Evolutionary conservation across 495 filamentous ascomycete species (phyloP).

Genomic region (Tetracladium marchalianum): DNA sequence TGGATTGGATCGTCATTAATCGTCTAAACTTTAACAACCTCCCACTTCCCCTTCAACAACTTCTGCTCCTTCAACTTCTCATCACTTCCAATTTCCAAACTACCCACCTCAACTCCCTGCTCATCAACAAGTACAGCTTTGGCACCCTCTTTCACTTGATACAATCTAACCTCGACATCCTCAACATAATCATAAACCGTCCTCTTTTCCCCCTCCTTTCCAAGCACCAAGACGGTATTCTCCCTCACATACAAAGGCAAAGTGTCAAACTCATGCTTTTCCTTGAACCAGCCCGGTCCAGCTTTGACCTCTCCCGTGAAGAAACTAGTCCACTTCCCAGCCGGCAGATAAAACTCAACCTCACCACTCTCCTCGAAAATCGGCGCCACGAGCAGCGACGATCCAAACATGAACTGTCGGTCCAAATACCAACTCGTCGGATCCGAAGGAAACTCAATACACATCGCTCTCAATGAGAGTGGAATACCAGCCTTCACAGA

Average conservation of each 20-base stretch:
- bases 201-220: slow-evolving; percentile 31
- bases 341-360: slow-evolving; percentile 54
- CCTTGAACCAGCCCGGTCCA: slow-evolving; percentile 38
- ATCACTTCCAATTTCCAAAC: slow-evolving; percentile 18
- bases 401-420: slow-evolving; percentile 57
- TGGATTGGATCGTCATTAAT: no score
- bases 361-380: slow-evolving; percentile 48
- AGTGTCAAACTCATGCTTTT: slow-evolving; percentile 34
- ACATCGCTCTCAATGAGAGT: slow-evolving; percentile 47
- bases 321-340: slow-evolving; percentile 44
- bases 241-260: slow-evolving; percentile 40
- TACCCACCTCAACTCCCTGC: slow-evolving; percentile 24
- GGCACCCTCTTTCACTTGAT: slow-evolving; percentile 25
- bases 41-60: slow-evolving; percentile 11
- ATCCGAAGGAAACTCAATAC: slow-evolving; percentile 56
- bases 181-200: slow-evolving; percentile 39
- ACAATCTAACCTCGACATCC: slow-evolving; percentile 33
- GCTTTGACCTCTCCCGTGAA: slow-evolving; percentile 32
- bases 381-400: slow-evolving; percentile 47
- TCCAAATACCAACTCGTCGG: slow-evolving; percentile 53
- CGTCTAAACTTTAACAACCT: slow-evolving; percentile 5
- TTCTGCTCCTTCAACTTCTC: slow-evolving; percentile 10
- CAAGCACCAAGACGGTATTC: slow-evolving; percentile 36
- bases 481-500: slow-evolving; percentile 39
- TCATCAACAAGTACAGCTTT: slow-evolving; percentile 26